Percentiles rank a stretch among this genome's conserved stretches.
These are phyloP conservation scores for Dipodascopsis uninucleata DNA, from an alignment of 805 yeast species.

Conservation along the genomic window DNA sequence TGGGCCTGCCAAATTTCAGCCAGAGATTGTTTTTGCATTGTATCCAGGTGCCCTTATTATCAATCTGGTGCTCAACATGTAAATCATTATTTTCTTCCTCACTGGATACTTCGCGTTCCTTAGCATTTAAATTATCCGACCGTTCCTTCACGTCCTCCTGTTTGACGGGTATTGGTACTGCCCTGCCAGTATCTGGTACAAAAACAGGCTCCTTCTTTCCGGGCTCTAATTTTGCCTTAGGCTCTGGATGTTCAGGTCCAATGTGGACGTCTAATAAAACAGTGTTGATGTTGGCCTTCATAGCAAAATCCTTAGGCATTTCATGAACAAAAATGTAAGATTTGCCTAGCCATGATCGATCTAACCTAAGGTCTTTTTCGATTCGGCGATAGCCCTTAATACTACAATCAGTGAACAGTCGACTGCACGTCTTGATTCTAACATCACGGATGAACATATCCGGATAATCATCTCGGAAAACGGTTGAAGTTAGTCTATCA, in stretches of 20 bases:
- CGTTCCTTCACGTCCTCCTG: no score
- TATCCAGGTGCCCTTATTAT: conserved; percentile 34
- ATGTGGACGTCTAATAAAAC: conserved; percentile 19
- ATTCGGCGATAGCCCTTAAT: conserved; percentile 43
- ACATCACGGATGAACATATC: conserved; percentile 6
- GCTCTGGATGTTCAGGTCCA: conserved; percentile 10
- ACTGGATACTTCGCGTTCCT: no score
- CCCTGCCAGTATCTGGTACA: no score
- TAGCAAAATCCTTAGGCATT: conserved; percentile 28
- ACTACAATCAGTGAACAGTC: conserved; percentile 11
- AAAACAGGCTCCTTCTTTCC: no score
- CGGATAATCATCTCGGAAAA: conserved; percentile 4
- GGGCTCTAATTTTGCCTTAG: no score
- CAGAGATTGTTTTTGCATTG: conserved; percentile 48
- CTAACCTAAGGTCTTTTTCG: conserved; percentile 48
- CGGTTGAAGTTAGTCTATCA: no score
- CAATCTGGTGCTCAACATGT: conserved; percentile 43
- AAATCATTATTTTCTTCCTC: no score
- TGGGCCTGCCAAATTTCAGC: conserved; percentile 50
- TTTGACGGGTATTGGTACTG: no score
- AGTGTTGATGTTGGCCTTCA: conserved; percentile 31
- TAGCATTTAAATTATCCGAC: no score
- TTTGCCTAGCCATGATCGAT: conserved; percentile 43
- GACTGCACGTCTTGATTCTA: conserved; percentile 15
- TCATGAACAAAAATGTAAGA: conserved; percentile 40